Evolutionary conservation across 139 green algal species (phyloP).

Genomic region (Auxenochlorella protothecoides): DNA sequence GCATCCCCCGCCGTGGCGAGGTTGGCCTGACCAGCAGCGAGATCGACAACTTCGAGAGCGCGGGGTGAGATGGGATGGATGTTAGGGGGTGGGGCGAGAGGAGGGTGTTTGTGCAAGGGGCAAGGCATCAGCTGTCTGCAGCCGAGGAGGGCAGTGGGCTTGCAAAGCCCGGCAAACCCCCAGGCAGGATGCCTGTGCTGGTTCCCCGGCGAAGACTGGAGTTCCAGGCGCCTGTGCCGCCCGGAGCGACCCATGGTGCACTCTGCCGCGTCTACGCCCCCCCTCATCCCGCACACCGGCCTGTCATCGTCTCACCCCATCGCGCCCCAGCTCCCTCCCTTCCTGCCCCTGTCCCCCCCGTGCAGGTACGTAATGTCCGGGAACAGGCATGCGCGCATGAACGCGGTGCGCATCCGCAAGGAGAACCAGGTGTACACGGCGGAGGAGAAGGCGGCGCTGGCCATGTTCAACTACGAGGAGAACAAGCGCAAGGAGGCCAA

Average conservation of each 20-base stretch:
- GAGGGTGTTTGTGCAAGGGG: no score
- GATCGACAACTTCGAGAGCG: slow-evolving; percentile 81
- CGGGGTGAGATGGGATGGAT: neutral
- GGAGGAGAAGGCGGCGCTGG: slow-evolving; percentile 94
- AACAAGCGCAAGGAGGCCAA: slow-evolving; percentile 86
- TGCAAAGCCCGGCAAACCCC: no score
- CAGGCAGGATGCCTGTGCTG: no score
- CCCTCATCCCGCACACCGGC: no score
- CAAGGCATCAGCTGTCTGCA: no score
- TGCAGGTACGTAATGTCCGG: slow-evolving; percentile 88
- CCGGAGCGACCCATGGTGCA: no score
- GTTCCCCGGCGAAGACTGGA: no score
- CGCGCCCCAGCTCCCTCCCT: slow-evolving; percentile 11
- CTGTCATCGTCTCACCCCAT: no score
- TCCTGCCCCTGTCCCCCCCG: slow-evolving; percentile 13
- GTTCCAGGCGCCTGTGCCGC: no score
- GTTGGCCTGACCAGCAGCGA: slow-evolving; percentile 77
- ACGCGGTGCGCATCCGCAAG: slow-evolving; percentile 89
- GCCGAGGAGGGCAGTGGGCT: no score
- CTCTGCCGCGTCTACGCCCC: no score
- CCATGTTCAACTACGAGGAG: slow-evolving; percentile 98
- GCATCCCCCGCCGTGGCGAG: slow-evolving; percentile 92
- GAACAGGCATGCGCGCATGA: slow-evolving; percentile 89
- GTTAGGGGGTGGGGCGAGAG: no score
- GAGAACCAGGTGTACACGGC: slow-evolving; percentile 92